These are phyloP conservation scores for Colletotrichum destructivum DNA, from an alignment of 2,329 filamentous ascomycete species.

Conservation along the genomic window DNA sequence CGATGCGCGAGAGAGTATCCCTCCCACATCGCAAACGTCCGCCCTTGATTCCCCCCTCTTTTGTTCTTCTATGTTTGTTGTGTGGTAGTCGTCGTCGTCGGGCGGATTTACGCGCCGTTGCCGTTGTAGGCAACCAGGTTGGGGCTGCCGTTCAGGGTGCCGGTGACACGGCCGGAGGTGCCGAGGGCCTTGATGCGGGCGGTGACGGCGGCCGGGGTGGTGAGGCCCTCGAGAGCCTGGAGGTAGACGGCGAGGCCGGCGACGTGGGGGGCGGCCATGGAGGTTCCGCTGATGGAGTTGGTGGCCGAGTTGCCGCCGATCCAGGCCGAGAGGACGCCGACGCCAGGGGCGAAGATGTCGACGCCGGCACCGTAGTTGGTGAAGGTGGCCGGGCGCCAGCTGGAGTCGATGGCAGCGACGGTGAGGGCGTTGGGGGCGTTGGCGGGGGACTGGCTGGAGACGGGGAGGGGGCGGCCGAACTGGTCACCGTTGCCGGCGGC, in stretches of 20 bases:
- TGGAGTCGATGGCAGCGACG: conserved; percentile 64
- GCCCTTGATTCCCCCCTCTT: conserved; percentile 11
- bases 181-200: conserved; percentile 58
- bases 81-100: background rate
- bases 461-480: conserved; percentile 31
- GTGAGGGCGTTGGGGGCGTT: conserved; percentile 64
- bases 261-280: conserved; percentile 74
- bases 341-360: conserved; percentile 68
- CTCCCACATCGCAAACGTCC: background rate
- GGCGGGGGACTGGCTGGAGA: conserved; percentile 61
- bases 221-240: conserved; percentile 57
- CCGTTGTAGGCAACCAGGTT: conserved; percentile 67
- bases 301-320: conserved; percentile 58
- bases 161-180: conserved; percentile 56
- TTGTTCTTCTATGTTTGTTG: too few relatives aligned
- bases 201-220: conserved; percentile 60
- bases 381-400: conserved; percentile 58
- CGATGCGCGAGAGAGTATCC: background rate
- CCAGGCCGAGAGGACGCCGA: conserved; percentile 62
- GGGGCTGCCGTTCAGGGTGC: conserved; percentile 53
- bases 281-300: conserved; percentile 70
- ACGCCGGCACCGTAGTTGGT: conserved; percentile 66
- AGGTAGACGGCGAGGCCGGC: conserved; percentile 74
- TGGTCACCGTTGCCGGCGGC: conserved; percentile 69
- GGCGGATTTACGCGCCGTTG: conserved; percentile 14